Evolutionary conservation across 139 green algal species (phyloP).

Genomic region (Parachlorella kessleri): DNA sequence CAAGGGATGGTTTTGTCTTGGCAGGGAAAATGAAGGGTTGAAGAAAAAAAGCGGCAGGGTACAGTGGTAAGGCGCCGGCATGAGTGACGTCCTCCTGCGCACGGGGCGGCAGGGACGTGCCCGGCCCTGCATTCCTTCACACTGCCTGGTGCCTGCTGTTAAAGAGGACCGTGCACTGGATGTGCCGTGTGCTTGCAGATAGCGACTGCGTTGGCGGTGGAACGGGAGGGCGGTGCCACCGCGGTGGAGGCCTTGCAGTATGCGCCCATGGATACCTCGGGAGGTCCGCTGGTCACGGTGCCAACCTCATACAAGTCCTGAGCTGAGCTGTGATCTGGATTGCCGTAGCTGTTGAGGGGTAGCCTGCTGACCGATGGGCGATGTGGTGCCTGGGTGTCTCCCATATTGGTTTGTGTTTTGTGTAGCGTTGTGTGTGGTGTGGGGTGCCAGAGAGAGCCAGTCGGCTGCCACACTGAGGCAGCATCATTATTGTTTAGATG

Average conservation of each 20-base stretch:
- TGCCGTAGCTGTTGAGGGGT: too few relatives aligned
- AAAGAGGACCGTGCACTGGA: too few relatives aligned
- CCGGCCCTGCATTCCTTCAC: not conserved
- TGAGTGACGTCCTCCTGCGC: not conserved
- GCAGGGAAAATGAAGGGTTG: not conserved
- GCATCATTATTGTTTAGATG: too few relatives aligned
- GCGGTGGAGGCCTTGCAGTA: constrained; percentile 15
- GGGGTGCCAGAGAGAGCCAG: too few relatives aligned
- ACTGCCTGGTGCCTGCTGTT: too few relatives aligned
- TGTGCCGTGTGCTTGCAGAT: too few relatives aligned
- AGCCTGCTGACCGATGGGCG: too few relatives aligned
- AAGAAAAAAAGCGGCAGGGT: not conserved
- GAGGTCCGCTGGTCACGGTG: not conserved
- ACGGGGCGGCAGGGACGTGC: not conserved
- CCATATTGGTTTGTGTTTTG: too few relatives aligned
- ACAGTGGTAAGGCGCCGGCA: not conserved
- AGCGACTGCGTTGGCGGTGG: constrained; percentile 25
- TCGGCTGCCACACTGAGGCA: too few relatives aligned
- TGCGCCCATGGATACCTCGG: not conserved
- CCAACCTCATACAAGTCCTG: constrained; percentile 27
- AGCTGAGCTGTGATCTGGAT: too few relatives aligned
- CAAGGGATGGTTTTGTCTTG: not conserved
- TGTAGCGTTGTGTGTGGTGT: too few relatives aligned
- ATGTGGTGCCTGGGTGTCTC: too few relatives aligned
- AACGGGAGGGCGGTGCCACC: constrained; percentile 4